Conservation (phyloP, 768 basidiomycete genomes). For the Gyrodon lividus region DNA sequence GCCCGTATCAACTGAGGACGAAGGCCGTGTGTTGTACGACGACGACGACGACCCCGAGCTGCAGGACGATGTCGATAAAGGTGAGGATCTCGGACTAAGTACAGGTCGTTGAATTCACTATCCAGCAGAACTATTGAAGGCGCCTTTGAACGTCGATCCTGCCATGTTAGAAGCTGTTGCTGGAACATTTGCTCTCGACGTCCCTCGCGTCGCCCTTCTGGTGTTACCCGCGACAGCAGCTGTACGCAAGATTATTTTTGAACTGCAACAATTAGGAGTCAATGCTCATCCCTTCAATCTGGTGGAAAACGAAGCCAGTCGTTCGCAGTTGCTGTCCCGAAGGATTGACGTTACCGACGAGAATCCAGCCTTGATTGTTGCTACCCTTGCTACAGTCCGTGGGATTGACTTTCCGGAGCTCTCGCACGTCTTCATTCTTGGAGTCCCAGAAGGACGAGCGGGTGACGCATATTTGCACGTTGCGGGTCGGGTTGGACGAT, state of each 20-base stretch:
- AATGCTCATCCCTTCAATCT: slow-evolving; percentile 65
- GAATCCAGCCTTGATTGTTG: slow-evolving; percentile 64
- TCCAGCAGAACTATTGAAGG: slow-evolving; percentile 42
- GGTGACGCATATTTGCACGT: slow-evolving; percentile 68
- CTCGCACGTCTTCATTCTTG: slow-evolving; percentile 74
- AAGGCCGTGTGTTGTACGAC: slow-evolving; percentile 24
- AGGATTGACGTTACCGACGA: slow-evolving; percentile 34
- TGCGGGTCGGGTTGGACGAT: slow-evolving; percentile 75
- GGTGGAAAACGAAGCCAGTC: slow-evolving; percentile 40
- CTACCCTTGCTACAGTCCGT: slow-evolving; percentile 66
- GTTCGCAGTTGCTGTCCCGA: slow-evolving; percentile 41
- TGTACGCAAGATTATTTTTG: slow-evolving; percentile 61
- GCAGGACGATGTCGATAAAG: slow-evolving; percentile 18
- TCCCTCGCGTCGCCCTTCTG: slow-evolving; percentile 64
- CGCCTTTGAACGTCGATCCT: slow-evolving; percentile 54
- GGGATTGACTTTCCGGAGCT: slow-evolving; percentile 72
- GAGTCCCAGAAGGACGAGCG: slow-evolving; percentile 50
- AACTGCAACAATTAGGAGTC: slow-evolving; percentile 63
- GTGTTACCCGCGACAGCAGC: slow-evolving; percentile 63
- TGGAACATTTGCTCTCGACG: slow-evolving; percentile 68
- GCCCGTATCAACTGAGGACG: neutral
- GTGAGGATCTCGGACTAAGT: slow-evolving; percentile 11
- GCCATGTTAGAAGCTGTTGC: slow-evolving; percentile 67
- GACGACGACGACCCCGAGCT: slow-evolving; percentile 20
- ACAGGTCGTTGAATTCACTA: slow-evolving; percentile 6